Percentiles rank a stretch among this genome's conserved stretches.
Conservation (phyloP, 345 rosid species). For the Corymbia maculata region DNA sequence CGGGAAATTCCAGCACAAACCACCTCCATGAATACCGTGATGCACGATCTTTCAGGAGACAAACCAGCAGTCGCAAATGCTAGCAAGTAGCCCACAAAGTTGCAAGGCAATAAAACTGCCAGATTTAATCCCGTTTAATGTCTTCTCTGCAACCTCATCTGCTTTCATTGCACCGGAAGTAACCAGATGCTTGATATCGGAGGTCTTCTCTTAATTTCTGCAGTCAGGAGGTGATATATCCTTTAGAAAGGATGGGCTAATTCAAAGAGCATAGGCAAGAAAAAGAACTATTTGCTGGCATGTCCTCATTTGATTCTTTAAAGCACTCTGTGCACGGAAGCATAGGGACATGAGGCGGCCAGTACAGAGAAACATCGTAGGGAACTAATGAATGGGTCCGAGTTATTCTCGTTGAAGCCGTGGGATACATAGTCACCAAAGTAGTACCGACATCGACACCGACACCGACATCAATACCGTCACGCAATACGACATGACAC, state of each 20-base stretch:
- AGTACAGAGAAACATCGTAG: neutral
- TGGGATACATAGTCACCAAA: neutral
- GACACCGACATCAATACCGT: too few relatives aligned
- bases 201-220: slow-evolving; percentile 63
- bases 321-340: too few relatives aligned
- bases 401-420: neutral
- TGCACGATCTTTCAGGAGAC: slow-evolving; percentile 65
- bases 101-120: slow-evolving; percentile 65
- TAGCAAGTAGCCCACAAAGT: slow-evolving; percentile 54
- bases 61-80: slow-evolving; percentile 64
- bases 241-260: neutral
- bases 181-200: slow-evolving; percentile 41
- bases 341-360: neutral
- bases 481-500: too few relatives aligned
- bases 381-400: neutral
- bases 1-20: slow-evolving; percentile 36
- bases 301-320: neutral
- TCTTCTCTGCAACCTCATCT: slow-evolving; percentile 64
- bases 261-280: neutral
- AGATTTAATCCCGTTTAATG: slow-evolving; percentile 59
- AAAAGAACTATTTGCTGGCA: neutral
- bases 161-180: slow-evolving; percentile 67
- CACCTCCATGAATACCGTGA: slow-evolving; percentile 77
- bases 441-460: too few relatives aligned
- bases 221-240: neutral